Base-by-base conservation (phyloP, 345 rosid genomes). In the Lepidium didymum region DNA sequence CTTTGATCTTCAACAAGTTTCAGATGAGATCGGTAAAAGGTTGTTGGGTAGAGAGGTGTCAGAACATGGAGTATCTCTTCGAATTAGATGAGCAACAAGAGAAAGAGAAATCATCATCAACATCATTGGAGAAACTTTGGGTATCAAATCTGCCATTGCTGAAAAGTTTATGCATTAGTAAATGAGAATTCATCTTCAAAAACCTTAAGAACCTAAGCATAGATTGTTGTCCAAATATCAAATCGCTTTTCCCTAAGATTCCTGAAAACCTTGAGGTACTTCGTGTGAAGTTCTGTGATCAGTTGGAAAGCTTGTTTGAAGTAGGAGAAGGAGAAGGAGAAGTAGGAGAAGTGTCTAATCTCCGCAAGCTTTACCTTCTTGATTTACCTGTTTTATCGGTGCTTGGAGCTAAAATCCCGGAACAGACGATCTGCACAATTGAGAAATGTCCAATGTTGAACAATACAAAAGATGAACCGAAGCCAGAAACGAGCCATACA, bases 31-130 rank as follows among this genome's bases (percentile, higher is more conserved):
- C 68, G 0, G 56, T 80, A 15, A 79, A 67, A 34, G 85, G 88
- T 15, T 75, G 69, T 46, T 80, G 84, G 84, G 61, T 86, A 27
- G 84, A 80, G 10, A 67, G 82, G 60, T 86, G 90, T 72, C 10
- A 21, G 0, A 19, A 75, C 5, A 44, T 83, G 75, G 29, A 64
- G 3, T 33, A 45, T 73, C 64, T 86, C 31, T 62, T 80, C 11
- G 9, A 12, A 23, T 6, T 18, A 45, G 61, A 56, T 21, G 74
- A 41, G 43, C 69, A 77, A 52, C 51, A 33, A 16, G 54, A 23
- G 35, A 67, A 52, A 37, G 57, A 68, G 15, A 25, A 5, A 16
- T 21, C 74, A 31, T 40, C 69, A 36, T 18, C 55, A n/a, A 19
- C 47, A 18, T 3, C 46, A 12, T 62, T 84, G 12, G 77, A 82